Evolutionary conservation across 805 yeast species (phyloP).

Genomic region (Priceomyces fermenticarens): DNA sequence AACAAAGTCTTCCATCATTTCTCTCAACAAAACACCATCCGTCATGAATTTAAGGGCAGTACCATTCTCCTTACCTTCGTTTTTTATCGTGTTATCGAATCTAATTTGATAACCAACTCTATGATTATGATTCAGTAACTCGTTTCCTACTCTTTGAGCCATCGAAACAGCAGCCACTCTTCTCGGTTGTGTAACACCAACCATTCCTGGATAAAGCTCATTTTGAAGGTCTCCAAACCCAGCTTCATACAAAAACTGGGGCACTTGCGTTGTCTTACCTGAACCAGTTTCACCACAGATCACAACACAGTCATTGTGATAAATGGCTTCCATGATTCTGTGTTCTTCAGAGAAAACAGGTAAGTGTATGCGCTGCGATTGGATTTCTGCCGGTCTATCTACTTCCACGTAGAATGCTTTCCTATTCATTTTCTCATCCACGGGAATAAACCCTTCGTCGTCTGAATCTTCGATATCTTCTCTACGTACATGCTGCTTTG

Average conservation of each 20-base stretch:
- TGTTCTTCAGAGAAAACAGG: conserved; percentile 94
- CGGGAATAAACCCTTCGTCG: conserved; percentile 57
- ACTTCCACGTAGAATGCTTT: conserved; percentile 69
- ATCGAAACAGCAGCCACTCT: conserved; percentile 92
- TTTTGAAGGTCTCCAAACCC: conserved; percentile 78
- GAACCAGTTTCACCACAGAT: conserved; percentile 98
- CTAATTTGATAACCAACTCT: conserved; percentile 80
- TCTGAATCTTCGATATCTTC: conserved; percentile 75
- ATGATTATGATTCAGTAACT: conserved; percentile 67
- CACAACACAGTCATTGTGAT: conserved; percentile 85
- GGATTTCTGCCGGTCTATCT: conserved; percentile 62
- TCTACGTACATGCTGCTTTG: conserved; percentile 53
- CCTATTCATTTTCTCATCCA: conserved; percentile 51
- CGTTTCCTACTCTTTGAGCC: conserved; percentile 77
- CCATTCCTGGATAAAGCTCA: conserved; percentile 71
- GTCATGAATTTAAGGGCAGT: conserved; percentile 88
- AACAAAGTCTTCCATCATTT: conserved; percentile 85
- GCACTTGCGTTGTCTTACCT: conserved; percentile 97
- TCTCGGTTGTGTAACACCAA: conserved; percentile 94
- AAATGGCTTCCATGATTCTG: conserved; percentile 90
- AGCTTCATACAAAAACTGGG: conserved; percentile 90
- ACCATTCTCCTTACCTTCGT: conserved; percentile 41
- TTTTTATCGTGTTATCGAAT: conserved; percentile 65
- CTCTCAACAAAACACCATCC: conserved; percentile 90
- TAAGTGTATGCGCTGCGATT: conserved; percentile 60